Evolutionary conservation across 2,329 filamentous ascomycete species (phyloP).

Genomic region (Domatiomyces catenatus): DNA sequence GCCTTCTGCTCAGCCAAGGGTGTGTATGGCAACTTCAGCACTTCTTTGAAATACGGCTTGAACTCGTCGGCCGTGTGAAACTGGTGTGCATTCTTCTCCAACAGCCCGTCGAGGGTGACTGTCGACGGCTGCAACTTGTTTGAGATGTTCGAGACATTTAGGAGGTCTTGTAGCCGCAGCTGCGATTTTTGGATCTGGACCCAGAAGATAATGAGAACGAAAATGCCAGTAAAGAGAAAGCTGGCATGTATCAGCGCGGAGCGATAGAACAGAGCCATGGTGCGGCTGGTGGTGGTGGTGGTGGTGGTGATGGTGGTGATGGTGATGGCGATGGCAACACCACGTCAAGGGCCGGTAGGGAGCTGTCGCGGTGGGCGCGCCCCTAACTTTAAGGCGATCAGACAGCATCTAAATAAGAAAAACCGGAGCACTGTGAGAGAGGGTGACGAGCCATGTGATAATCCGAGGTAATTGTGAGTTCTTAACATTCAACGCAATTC

Average conservation of each 20-base stretch:
- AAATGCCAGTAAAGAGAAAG: neutral
- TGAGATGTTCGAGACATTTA: neutral
- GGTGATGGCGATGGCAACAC: neutral
- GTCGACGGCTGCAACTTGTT: neutral
- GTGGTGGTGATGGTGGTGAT: too few species aligned
- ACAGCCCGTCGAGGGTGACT: neutral
- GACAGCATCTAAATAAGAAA: neutral
- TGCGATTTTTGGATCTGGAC: neutral
- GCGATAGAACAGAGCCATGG: neutral
- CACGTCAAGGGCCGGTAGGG: neutral
- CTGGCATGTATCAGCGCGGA: neutral
- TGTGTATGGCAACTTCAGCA: slow-evolving; percentile 2
- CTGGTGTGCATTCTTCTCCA: slow-evolving; percentile 2
- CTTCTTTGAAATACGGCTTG: slow-evolving; percentile 5
- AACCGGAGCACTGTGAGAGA: neutral
- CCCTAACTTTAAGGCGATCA: neutral
- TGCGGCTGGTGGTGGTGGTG: neutral
- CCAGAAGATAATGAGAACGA: neutral
- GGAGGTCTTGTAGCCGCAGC: neutral
- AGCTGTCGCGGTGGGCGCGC: neutral
- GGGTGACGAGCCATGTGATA: neutral
- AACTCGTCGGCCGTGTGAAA: slow-evolving; percentile 4
- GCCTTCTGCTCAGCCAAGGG: slow-evolving; percentile 3
- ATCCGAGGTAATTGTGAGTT: neutral
- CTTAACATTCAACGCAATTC: neutral